Base-by-base conservation (phyloP, 2,329 filamentous ascomycete genomes). In the Fusarium albidum region DNA sequence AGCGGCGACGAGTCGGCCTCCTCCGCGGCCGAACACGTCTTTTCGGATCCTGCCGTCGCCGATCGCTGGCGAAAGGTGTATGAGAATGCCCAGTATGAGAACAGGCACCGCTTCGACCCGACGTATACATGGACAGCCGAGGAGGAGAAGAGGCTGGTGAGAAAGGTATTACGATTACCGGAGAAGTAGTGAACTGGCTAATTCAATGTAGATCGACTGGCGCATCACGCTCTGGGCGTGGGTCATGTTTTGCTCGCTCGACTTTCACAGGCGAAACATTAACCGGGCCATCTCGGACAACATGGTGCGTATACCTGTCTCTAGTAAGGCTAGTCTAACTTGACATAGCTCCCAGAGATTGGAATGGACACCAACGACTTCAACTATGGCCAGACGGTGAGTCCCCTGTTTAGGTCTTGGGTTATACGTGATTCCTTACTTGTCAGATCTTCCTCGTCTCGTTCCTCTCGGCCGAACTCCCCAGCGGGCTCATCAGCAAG, bases 11-110 rank as follows among this genome's bases (percentile, higher is more conserved):
- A 61, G 31, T 60, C 59, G 12, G 57, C 58, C 17, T 48, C 55
- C 7, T 66, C 68, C 0, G 53, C 59, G 1, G 57, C 68, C 3
- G 69, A 73, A n/a, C 75, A 79, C 38, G 48, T 73, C 29, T 86
- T 86, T 60, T 71, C 76, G 0, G 80, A 84, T 42, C 77, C 80
- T 3, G 72, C 74, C 4, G 71, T 81, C 3, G 81, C 82, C 2
- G 77, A 80, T n/a, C 76, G 82, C 61, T 86, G 82, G 77, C 72
- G 75, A 3, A 70, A 71, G 5, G 66, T 84, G 5, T 86, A 85
- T 54, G 81, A 85, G 56, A 77, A 79, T 7, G 80, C 82, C 2
- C 56, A 70, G 0, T 88, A 87, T 61, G 85, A 88, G 69, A 85
- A 85, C 14, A 72, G 78, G 1, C 84, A 88, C 65, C 78, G 84